Percentiles rank a stretch among this genome's conserved stretches.
Conservation (phyloP, 306 rosid species). For the Luffa acutangula region DNA sequence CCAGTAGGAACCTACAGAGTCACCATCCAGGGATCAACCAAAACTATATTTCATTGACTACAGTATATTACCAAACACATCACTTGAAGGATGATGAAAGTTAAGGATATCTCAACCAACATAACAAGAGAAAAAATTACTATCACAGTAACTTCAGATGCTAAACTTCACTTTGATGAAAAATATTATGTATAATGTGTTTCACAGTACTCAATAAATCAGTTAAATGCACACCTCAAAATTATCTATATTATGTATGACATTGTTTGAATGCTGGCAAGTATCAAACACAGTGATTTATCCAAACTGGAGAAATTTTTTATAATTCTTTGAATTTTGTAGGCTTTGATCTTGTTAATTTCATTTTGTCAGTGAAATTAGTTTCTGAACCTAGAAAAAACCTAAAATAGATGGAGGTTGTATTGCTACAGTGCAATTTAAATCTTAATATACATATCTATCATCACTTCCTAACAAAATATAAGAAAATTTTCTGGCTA, state of each 20-base stretch:
- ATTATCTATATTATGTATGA: not conserved
- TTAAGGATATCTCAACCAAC: too few relatives aligned
- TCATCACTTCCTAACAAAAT: not conserved
- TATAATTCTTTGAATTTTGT: not conserved
- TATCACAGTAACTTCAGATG: not conserved
- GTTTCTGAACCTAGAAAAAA: not conserved
- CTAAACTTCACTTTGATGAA: not conserved
- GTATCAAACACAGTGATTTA: not conserved
- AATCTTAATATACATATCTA: not conserved
- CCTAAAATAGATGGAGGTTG: not conserved
- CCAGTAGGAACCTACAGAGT: slow-evolving; percentile 78
- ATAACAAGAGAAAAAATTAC: not conserved
- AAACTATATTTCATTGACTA: not conserved
- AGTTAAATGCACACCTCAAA: not conserved
- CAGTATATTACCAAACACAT: not conserved
- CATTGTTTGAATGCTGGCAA: not conserved
- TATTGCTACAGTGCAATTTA: not conserved
- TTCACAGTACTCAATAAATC: not conserved
- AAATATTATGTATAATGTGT: not conserved
- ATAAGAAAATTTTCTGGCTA: not conserved
- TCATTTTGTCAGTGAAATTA: not conserved
- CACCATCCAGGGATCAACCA: slow-evolving; percentile 13
- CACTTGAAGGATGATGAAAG: not conserved
- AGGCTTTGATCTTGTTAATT: not conserved
- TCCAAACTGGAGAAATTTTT: not conserved